These are phyloP conservation scores for Wilcoxina mikolae DNA, from an alignment of 495 filamentous ascomycete species.

Conservation along the genomic window DNA sequence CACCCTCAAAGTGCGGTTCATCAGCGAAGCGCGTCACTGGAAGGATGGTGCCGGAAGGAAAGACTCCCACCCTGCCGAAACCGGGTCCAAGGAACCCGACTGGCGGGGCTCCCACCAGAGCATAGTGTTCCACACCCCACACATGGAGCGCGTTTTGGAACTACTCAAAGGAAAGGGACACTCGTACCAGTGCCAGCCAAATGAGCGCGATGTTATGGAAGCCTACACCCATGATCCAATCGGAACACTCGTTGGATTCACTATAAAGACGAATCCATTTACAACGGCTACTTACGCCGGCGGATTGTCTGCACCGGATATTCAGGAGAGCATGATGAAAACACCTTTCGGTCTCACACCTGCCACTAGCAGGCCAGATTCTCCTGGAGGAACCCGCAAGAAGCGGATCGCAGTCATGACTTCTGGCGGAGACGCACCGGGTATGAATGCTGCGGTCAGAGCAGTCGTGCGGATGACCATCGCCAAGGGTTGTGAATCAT, in stretches of 20 bases:
- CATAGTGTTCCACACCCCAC: constrained; percentile 20
- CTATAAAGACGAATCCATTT: constrained; percentile 25
- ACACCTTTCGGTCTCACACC: background rate
- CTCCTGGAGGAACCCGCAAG: constrained; percentile 28
- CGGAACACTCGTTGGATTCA: constrained; percentile 28
- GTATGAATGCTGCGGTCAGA: constrained; percentile 91
- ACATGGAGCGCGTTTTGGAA: constrained; percentile 9
- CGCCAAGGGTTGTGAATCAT: constrained; percentile 72
- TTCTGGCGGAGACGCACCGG: constrained; percentile 89
- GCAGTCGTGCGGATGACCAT: constrained; percentile 90
- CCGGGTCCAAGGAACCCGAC: constrained; percentile 14
- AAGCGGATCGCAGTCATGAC: constrained; percentile 93
- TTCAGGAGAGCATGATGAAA: background rate
- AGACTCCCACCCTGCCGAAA: constrained; percentile 1
- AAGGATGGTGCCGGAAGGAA: constrained; percentile 13
- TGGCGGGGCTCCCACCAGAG: constrained; percentile 24
- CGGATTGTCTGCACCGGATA: background rate
- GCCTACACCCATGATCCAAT: constrained; percentile 26
- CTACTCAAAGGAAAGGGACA: constrained; percentile 17
- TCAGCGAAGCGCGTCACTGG: constrained; percentile 18
- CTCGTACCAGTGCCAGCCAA: constrained; percentile 22
- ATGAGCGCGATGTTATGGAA: constrained; percentile 19
- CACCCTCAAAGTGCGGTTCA: constrained; percentile 23
- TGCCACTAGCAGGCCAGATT: constrained; percentile 12
- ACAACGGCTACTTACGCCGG: constrained; percentile 4